A percentile compares a stretch with the other conserved stretches of the same genome.
phyloP scores from a whole-genome alignment of 768 basidiomycete genomes.

The Rhodotorula diobovata region DNA sequence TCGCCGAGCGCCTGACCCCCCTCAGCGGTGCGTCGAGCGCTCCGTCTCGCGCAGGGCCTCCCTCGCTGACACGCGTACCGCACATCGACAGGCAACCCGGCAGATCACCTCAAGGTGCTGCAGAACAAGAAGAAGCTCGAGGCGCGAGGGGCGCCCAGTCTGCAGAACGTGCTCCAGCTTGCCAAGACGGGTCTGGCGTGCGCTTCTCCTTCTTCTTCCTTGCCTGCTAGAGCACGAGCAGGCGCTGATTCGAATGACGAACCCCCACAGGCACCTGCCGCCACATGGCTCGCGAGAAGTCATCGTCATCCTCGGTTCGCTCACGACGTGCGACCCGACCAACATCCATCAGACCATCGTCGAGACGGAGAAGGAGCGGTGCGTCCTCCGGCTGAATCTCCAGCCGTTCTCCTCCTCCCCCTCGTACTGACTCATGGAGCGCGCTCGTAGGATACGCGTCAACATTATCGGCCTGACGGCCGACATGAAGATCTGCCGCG shows the following conservation, averaged over 20 bases:
- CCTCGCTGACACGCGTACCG: background rate
- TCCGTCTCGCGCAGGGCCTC: no score
- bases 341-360: slow-evolving; percentile 93
- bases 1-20: slow-evolving; percentile 83
- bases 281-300: slow-evolving; percentile 95
- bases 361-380: slow-evolving; percentile 63
- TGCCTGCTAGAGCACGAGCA: background rate
- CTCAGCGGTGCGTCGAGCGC: slow-evolving; percentile 68
- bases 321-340: slow-evolving; percentile 94
- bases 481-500: slow-evolving; percentile 95
- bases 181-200: slow-evolving; percentile 89
- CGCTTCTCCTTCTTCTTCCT: slow-evolving; percentile 14
- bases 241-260: background rate
- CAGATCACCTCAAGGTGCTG: slow-evolving; percentile 77
- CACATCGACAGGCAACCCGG: slow-evolving; percentile 72
- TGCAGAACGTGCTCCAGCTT: slow-evolving; percentile 98
- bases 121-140: slow-evolving; percentile 80
- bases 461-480: slow-evolving; percentile 91
- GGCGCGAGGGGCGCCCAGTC: slow-evolving; percentile 83
- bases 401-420: background rate
- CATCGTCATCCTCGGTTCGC: slow-evolving; percentile 84
- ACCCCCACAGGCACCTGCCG: slow-evolving; percentile 73
- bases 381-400: background rate
- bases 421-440: background rate
- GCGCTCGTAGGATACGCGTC: slow-evolving; percentile 65